Percentiles rank a stretch among this genome's conserved stretches.
Evolutionary conservation across 164 flowering plant species (phyloP).

Genomic region (Euptelea pleiosperma): DNA sequence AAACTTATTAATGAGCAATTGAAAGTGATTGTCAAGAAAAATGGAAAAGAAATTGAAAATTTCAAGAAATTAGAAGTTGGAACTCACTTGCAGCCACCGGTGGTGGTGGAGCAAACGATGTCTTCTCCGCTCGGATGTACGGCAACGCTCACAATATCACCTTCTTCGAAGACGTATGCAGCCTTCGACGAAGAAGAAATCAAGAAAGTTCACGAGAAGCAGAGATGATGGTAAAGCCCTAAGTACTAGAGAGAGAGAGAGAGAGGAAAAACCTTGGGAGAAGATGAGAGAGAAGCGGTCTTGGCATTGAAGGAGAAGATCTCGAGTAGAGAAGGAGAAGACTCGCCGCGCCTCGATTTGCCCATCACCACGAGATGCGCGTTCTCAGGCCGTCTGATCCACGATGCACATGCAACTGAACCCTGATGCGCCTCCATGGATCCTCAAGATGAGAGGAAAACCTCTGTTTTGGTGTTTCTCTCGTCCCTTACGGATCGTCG

Average conservation of each 20-base stretch:
- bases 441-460: too few species aligned
- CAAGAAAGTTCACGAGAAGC: background rate
- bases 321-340: slow-evolving; percentile 49
- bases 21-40: background rate
- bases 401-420: slow-evolving; percentile 60
- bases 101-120: slow-evolving; percentile 63
- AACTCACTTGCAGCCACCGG: slow-evolving; percentile 70
- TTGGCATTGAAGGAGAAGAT: slow-evolving; percentile 68
- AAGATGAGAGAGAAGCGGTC: slow-evolving; percentile 57
- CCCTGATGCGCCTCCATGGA: slow-evolving; percentile 51
- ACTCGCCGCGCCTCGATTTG: slow-evolving; percentile 30
- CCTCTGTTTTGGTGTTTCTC: too few species aligned
- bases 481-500: too few species aligned
- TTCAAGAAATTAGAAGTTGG: background rate
- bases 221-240: background rate
- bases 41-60: background rate
- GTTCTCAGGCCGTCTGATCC: slow-evolving; percentile 88
- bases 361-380: slow-evolving; percentile 54
- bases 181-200: slow-evolving; percentile 34
- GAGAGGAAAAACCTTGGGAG: slow-evolving; percentile 55
- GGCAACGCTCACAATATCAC: slow-evolving; percentile 56
- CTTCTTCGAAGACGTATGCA: slow-evolving; percentile 52
- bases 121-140: slow-evolving; percentile 89
- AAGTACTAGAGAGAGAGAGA: slow-evolving; percentile 4
- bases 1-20: background rate